Conservation (phyloP, 805 yeast genomes). For the Starmerella kuoi region DNA sequence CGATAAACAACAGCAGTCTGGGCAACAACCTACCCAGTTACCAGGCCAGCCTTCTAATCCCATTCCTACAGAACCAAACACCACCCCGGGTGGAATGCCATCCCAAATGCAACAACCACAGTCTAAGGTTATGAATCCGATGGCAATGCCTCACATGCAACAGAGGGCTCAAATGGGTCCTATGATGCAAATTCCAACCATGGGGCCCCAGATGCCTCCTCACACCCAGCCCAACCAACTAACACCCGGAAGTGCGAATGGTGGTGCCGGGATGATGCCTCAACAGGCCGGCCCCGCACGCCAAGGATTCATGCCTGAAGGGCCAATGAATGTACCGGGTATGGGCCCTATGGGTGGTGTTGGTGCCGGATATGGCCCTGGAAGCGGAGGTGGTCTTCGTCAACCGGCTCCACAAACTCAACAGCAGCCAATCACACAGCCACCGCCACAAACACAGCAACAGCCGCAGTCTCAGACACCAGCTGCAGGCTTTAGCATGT, state of each 20-base stretch:
- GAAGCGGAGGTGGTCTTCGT: background rate
- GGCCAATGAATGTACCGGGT: too few relatives aligned
- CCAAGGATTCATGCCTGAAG: background rate
- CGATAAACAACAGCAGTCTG: slow-evolving; percentile 8
- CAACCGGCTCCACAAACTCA: background rate
- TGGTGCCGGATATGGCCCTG: background rate
- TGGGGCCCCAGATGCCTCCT: background rate
- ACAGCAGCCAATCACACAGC: background rate
- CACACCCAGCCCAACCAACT: too few relatives aligned
- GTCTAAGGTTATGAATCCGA: too few relatives aligned
- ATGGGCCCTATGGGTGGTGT: background rate
- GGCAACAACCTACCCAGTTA: background rate
- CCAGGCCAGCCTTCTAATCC: too few relatives aligned
- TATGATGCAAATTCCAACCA: background rate
- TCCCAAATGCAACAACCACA: too few relatives aligned
- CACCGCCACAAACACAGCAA: background rate
- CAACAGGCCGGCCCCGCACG: background rate
- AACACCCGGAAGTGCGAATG: too few relatives aligned
- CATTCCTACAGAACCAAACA: too few relatives aligned
- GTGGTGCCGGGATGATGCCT: background rate
- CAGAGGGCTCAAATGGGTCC: too few relatives aligned
- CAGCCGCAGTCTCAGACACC: background rate
- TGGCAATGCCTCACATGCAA: too few relatives aligned
- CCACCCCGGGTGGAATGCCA: too few relatives aligned
- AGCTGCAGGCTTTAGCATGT: background rate